Percentiles rank a stretch among this genome's conserved stretches.
Conservation (phyloP, 2,329 filamentous ascomycete species). For the Fusarium acutatum region DNA sequence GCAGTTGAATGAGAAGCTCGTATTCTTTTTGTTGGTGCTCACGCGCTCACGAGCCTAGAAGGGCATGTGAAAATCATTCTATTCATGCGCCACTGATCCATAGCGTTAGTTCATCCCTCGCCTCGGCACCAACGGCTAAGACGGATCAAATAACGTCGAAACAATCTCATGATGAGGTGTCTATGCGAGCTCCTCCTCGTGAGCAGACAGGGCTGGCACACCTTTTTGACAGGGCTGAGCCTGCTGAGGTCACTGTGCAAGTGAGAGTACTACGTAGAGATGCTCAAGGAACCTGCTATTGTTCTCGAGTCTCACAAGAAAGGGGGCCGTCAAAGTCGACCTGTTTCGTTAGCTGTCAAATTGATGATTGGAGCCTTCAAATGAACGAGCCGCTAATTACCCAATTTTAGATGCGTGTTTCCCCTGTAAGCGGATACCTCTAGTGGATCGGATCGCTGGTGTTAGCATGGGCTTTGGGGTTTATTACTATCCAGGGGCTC, state of each 20-base stretch:
- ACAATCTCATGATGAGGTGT: conserved; percentile 12
- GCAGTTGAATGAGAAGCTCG: conserved; percentile 12
- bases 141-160: conserved; percentile 1
- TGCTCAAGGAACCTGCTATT: not conserved
- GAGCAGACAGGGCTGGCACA: not conserved
- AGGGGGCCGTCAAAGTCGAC: conserved; percentile 12
- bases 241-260: conserved; percentile 3
- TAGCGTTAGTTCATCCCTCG: not conserved
- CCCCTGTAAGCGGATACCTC: conserved; percentile 30
- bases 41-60: conserved; percentile 27
- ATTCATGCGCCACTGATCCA: conserved; percentile 4
- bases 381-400: conserved; percentile 28
- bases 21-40: conserved; percentile 28
- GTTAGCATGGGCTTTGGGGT: conserved; percentile 13
- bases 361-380: conserved; percentile 8
- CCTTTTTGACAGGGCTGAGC: not conserved
- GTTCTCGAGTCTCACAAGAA: not conserved
- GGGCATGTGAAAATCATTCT: conserved; percentile 29
- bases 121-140: conserved; percentile 37
- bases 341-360: conserved; percentile 22
- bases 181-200: conserved; percentile 5
- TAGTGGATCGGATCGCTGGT: conserved; percentile 34
- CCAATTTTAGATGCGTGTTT: conserved; percentile 29
- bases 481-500: conserved; percentile 28
- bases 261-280: not conserved